Base-by-base conservation (phyloP, 495 filamentous ascomycete genomes). In the Amphirosellinia nigrospora region DNA sequence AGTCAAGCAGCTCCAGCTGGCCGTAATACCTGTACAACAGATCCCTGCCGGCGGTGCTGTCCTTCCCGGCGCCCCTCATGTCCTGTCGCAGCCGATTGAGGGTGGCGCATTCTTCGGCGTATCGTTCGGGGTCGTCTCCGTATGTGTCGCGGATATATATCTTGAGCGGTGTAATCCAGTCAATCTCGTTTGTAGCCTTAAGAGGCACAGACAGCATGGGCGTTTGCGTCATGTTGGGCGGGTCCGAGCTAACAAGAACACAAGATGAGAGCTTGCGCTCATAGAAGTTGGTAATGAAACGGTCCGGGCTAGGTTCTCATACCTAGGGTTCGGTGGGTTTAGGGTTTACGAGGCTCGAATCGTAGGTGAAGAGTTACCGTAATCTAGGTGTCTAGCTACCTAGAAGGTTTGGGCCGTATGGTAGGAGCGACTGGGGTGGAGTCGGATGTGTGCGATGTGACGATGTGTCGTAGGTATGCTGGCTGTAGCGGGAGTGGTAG, bases 181-280 rank as follows among this genome's bases (percentile, higher is more conserved):
- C 96, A 78, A 98, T 97, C 85, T 99, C 96, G 85, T 95, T 97
- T 71, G 96, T 99, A 79, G 96, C 94, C 91, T 99, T 98, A 77
- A 97, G 84, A 78, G 94, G 94, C 86, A 89, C 89, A 72, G 92
- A 94, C 67, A 98, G 89, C 94, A 98, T 98, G 56, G 94, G 93
- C 77, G 93, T 88, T 83, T 94, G 90, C 80, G 87, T 85, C 89
- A 92, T 92, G 79, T 78, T 87, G 80, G 72, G 71, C 55, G 73
- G 30, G 53, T 73, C 62, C 56, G 53, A 39, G 39, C 45, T 62
- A 64, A 23, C 60, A 53, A 43, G 13, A 70, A 45, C 60, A 56
- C 60, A 28, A 48, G 48, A 58, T 30, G 38, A 59, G 70, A 71
- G 70, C 55, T 48, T 53, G 19, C 43, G 68, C 68, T 64, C 59